A percentile compares a stretch with the other conserved stretches of the same genome.
Evolutionary conservation across 2,329 filamentous ascomycete genomes (phyloP).

Genomic region (Colletotrichum brevisporum): DNA sequence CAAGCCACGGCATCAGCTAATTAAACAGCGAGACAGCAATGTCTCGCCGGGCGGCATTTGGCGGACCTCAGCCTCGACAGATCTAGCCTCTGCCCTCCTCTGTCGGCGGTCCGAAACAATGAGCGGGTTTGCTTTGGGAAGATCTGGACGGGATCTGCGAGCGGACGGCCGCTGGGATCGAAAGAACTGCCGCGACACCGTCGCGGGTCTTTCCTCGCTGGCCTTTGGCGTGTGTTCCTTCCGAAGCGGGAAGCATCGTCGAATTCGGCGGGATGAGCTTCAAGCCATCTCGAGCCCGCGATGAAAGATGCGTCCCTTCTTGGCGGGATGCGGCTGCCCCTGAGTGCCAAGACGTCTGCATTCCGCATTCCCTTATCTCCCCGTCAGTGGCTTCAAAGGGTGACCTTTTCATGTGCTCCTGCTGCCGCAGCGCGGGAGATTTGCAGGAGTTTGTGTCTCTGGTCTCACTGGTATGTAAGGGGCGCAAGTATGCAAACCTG

Average conservation of each 20-base stretch:
- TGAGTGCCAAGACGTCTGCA: slow-evolving; percentile 18
- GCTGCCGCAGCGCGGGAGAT: not conserved
- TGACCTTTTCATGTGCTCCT: not conserved
- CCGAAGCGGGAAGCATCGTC: not conserved
- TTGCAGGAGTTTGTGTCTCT: not conserved
- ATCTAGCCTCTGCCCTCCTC: slow-evolving; percentile 5
- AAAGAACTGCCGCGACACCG: not conserved
- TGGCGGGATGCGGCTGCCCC: not conserved
- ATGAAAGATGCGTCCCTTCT: not conserved
- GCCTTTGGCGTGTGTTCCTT: too few relatives aligned
- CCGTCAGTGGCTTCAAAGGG: slow-evolving; percentile 14
- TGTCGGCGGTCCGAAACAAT: slow-evolving; percentile 2
- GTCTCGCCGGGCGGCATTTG: slow-evolving; percentile 6
- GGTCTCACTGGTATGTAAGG: slow-evolving; percentile 14
- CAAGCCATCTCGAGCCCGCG: not conserved
- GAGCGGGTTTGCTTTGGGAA: slow-evolving; percentile 17
- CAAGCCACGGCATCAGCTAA: slow-evolving; percentile 24
- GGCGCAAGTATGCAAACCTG: slow-evolving; percentile 4
- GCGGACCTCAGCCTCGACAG: not conserved
- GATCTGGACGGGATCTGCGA: slow-evolving; percentile 7
- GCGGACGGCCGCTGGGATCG: not conserved
- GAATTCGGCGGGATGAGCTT: not conserved
- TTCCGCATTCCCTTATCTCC: slow-evolving; percentile 3
- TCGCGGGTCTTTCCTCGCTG: not conserved
- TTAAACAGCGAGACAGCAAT: slow-evolving; percentile 19